Evolutionary conservation across 2,329 filamentous ascomycete species (phyloP), one percentile per base, ranked within the genome.

Genomic region (Xylariaceae sp.): DNA sequence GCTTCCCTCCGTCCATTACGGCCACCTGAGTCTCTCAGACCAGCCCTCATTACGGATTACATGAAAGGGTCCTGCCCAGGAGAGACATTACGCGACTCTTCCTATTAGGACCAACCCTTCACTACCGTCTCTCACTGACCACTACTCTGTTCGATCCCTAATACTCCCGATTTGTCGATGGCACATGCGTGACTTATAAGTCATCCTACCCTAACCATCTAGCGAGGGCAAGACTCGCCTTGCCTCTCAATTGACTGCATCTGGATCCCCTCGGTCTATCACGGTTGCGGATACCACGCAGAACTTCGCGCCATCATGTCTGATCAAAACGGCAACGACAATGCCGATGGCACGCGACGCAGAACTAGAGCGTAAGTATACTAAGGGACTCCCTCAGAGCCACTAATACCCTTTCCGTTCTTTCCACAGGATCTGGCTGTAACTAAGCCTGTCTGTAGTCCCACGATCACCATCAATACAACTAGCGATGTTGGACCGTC

Each of bases 381-480:
- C n/a, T 37, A 45, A 15, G 34, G 2, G 10, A 37, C 9, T 8
- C 13, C 34, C 50, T 55, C 18, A 23, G 23, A 34, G 10, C 58
- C 18, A 9, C 2, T 7, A 11, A 3, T 47, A 51, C 13, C 13
- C 13, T 45, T 6, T 15, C 42, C 42, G 6, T n/a, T 13, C 15
- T 15, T 58, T 42, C 34, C 34, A 13, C 15, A 18, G 51, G 5
- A 45, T n/a, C 15, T 49, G 35, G 42, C 62, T 63, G 48, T 54
- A 45, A 30, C 51, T 51, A 30, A 53, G 18, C 18, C 13, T 42
- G n/a, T 44, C 3, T 48, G 4, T 56, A 72, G 71, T 51, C 72
- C 72, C 62, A 74, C 72, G 48, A 74, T 74, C 54, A 74, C 72
- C n/a, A 72, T 74, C 58, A 69, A 74, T 58, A 74, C 72, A 35